Evolutionary conservation across 2,329 filamentous ascomycete species (phyloP).

Genomic region (Colletotrichum horii): DNA sequence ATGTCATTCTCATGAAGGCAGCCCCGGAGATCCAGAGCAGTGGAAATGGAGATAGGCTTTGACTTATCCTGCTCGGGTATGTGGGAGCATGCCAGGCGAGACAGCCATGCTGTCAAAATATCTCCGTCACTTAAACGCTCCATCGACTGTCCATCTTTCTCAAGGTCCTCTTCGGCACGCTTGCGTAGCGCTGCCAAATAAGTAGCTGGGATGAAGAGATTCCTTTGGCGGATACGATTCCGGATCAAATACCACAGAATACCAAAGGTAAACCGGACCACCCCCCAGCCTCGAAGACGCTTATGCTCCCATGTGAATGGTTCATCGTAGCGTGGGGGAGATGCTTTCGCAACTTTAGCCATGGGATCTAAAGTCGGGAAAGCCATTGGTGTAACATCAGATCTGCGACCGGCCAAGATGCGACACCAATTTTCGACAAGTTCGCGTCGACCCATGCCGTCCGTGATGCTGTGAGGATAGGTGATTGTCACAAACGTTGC

Average conservation of each 20-base stretch:
- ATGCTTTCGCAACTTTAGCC: slow-evolving; percentile 20
- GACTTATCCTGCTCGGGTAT: not conserved
- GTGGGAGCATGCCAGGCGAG: slow-evolving; percentile 4
- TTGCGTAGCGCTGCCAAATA: not conserved
- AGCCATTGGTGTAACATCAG: slow-evolving; percentile 40
- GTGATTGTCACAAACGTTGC: slow-evolving; percentile 52
- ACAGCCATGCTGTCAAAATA: slow-evolving; percentile 12
- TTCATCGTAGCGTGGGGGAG: slow-evolving; percentile 33
- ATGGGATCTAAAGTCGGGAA: slow-evolving; percentile 27
- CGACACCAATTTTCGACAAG: slow-evolving; percentile 43
- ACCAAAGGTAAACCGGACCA: not conserved
- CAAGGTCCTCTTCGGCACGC: not conserved
- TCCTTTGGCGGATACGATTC: slow-evolving; percentile 12
- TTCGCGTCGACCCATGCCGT: slow-evolving; percentile 23
- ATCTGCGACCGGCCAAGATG: slow-evolving; percentile 46
- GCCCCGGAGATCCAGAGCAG: slow-evolving; percentile 12
- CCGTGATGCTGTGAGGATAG: slow-evolving; percentile 50
- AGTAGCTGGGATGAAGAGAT: slow-evolving; percentile 25
- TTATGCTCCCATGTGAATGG: slow-evolving; percentile 27
- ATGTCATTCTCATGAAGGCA: slow-evolving; percentile 3
- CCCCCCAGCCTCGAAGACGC: not conserved
- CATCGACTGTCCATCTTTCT: not conserved
- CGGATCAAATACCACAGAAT: slow-evolving; percentile 12
- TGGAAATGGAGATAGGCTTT: not conserved
- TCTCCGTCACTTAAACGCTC: slow-evolving; percentile 12